Evolutionary conservation across 1,284 basidiomycete species (phyloP).

Genomic region (Fistulinella staudtii): DNA sequence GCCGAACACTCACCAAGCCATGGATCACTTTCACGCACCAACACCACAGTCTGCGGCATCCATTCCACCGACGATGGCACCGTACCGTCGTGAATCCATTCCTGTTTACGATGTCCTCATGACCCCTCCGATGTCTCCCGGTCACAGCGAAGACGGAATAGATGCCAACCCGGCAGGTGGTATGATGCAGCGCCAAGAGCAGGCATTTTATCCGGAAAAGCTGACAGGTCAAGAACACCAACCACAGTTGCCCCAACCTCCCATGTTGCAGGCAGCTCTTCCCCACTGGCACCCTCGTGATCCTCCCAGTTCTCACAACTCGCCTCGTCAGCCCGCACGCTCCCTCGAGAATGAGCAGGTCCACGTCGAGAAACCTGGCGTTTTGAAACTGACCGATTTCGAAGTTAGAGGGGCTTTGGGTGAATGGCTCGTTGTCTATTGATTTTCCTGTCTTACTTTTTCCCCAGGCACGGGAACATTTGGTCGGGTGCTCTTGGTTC

Average conservation of each 20-base stretch:
- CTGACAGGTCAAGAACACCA: slow-evolving; percentile 9
- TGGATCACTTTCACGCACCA: slow-evolving; percentile 25
- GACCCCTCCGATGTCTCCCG: slow-evolving; percentile 58
- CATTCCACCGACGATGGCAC: slow-evolving; percentile 9
- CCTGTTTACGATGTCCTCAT: slow-evolving; percentile 43
- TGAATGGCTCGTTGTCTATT: slow-evolving; percentile 33
- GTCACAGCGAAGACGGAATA: slow-evolving; percentile 36
- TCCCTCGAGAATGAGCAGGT: slow-evolving; percentile 66
- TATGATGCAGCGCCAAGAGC: slow-evolving; percentile 33
- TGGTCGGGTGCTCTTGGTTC: slow-evolving; percentile 85
- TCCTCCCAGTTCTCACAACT: slow-evolving; percentile 22
- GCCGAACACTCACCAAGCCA: slow-evolving; percentile 6
- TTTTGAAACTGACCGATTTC: slow-evolving; percentile 68
- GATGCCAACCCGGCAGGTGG: slow-evolving; percentile 18
- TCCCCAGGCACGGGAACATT: slow-evolving; percentile 88
- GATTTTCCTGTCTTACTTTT: slow-evolving; percentile 5
- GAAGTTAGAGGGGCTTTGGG: slow-evolving; percentile 77
- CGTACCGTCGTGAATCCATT: slow-evolving; percentile 16
- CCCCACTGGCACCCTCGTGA: slow-evolving; percentile 11
- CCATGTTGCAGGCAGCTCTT: slow-evolving; percentile 8
- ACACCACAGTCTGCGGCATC: slow-evolving; percentile 17
- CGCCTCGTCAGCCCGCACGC: slow-evolving; percentile 46
- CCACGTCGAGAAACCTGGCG: slow-evolving; percentile 52
- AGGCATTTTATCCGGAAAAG: slow-evolving; percentile 25
- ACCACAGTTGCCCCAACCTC: slow-evolving; percentile 3